Evolutionary conservation across 2,329 filamentous ascomycete species (phyloP), one percentile per base, ranked within the genome.

Genomic region (Neonectria faginata): DNA sequence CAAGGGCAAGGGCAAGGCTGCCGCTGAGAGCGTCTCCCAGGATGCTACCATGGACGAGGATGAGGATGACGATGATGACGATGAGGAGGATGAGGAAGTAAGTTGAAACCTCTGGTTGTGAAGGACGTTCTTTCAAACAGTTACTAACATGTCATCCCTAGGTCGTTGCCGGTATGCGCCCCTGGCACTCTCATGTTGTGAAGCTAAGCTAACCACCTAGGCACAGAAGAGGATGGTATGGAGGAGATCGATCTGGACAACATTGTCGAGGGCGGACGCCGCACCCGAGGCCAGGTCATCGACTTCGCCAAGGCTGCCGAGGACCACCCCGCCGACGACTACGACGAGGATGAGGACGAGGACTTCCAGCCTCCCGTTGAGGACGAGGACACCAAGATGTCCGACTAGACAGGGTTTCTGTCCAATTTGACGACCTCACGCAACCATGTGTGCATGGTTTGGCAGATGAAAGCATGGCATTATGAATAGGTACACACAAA

Each of bases 181-280:
- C 52, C 36, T 41, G 33, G 42, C 18, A 60, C 51, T 61, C 51
- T 55, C 14, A 50, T 50, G 66, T 31, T 48, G 50, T 64, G 59
- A 64, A 68, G 54, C 48, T 68, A 48, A 65, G 66, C 75, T 78
- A 73, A 79, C 71, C 62, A 68, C 60, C 20, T 55, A 73, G 72
- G 66, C 61, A 90, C 91, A 72, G 92, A 92, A 57, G 91, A 92
- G 48, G 93, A 94, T 75, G 91, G 92, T 80, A 88, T 97, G 85
- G 92, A 97, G 78, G 94, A 95, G 82, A 97, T 99, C 79, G 93
- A 97, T 78, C 84, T 88, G 62, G 88, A 88, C 79, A 98, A 98
- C 86, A 97, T 98, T 79, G 89, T 98, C 77, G 79, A 83, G 64
- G 87, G 85, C 69, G 91, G 91, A 68, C 88, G 90, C 74, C 95